phyloP scores from a whole-genome alignment of 73 alveolate genomes.

The Tetrahymena malaccensis region DNA sequence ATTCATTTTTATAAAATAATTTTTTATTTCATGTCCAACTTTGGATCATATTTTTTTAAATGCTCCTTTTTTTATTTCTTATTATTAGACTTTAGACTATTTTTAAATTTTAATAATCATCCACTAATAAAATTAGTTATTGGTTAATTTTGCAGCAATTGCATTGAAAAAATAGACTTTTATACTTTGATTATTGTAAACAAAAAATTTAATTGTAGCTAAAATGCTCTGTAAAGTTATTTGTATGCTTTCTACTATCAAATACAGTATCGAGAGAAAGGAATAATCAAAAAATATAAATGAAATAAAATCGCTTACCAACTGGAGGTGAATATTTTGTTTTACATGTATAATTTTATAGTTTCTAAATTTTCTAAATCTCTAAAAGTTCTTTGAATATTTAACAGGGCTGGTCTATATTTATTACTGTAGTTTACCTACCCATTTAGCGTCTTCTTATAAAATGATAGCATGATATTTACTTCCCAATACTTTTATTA shows the following conservation, averaged over 20 bases:
- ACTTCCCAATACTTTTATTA: not conserved
- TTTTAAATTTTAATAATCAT: no score
- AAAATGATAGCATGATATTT: not conserved
- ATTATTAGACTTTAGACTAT: no score
- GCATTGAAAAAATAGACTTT: no score
- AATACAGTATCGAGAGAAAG: not conserved
- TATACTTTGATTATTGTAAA: no score
- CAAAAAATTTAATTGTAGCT: no score
- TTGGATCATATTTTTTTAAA: no score
- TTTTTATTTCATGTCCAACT: no score
- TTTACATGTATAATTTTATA: not conserved
- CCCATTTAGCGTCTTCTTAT: not conserved
- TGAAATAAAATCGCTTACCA: not conserved
- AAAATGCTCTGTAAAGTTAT: no score
- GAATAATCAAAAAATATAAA: not conserved
- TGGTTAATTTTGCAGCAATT: no score
- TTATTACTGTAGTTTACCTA: not conserved
- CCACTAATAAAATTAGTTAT: no score
- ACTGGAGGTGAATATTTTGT: not conserved
- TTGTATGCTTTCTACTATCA: not conserved
- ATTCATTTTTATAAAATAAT: no score
- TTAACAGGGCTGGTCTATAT: not conserved
- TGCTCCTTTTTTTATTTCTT: no score
- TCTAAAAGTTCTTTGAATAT: not conserved
- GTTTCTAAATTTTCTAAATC: not conserved